These are phyloP conservation scores for Kentomonas sorsogonicus DNA, from an alignment of 208 protist species.

Conservation along the genomic window DNA sequence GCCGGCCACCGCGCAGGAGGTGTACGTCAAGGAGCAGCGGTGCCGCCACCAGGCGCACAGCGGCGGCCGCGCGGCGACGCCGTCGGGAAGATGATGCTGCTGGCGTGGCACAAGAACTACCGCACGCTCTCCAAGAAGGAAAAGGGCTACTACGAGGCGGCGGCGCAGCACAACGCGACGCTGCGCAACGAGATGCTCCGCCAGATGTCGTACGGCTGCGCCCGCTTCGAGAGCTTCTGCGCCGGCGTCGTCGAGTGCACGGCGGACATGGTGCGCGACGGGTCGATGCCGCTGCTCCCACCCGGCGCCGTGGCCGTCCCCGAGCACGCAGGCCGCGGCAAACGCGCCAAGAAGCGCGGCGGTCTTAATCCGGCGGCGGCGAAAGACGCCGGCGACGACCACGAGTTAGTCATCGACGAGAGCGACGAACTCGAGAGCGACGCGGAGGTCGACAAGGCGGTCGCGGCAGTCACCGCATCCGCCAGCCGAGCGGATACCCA, in stretches of 20 bases:
- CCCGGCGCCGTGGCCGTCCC: slow-evolving; percentile 9
- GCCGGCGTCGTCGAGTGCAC: slow-evolving; percentile 50
- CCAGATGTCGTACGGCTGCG: slow-evolving; percentile 42
- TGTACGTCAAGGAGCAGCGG: slow-evolving; percentile 71
- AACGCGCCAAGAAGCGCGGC: not conserved
- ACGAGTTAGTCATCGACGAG: not conserved
- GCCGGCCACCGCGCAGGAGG: slow-evolving; percentile 56
- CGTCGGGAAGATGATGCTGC: slow-evolving; percentile 53
- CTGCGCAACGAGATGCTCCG: slow-evolving; percentile 53
- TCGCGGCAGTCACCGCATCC: not conserved
- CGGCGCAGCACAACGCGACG: slow-evolving; percentile 47
- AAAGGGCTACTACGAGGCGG: slow-evolving; percentile 60
- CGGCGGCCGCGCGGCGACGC: slow-evolving; percentile 17
- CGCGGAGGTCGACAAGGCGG: no score
- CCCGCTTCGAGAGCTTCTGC: slow-evolving; percentile 63
- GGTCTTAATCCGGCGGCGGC: no score
- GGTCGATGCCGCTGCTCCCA: slow-evolving; percentile 20
- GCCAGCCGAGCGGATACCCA: slow-evolving; percentile 1
- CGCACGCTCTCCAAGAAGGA: slow-evolving; percentile 25
- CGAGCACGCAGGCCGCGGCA: slow-evolving; percentile 12
- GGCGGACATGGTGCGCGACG: slow-evolving; percentile 43
- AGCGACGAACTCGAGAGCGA: not conserved
- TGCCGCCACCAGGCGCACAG: no score
- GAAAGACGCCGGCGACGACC: not conserved
- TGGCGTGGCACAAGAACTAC: slow-evolving; percentile 64